Evolutionary conservation across 169 alveolate species (phyloP), one percentile per base, ranked within the genome.

Genomic region (Plasmodium billcollinsi): DNA sequence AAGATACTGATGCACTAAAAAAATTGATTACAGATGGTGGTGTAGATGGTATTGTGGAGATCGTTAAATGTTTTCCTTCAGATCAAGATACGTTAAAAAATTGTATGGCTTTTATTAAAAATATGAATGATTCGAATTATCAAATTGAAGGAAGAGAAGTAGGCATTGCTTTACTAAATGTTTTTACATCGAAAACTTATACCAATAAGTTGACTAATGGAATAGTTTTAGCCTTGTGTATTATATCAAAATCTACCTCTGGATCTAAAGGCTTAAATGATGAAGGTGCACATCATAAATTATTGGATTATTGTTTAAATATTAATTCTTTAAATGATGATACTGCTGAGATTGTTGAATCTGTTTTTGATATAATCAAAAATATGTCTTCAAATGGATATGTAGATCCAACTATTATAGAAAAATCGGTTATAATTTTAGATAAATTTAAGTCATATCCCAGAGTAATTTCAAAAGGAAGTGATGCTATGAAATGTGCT

Each of bases 401-500:
- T 33, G 88, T 86, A 6, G 88, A 54, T 72, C 76, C 92, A 12
- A 86, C 86, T 20, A 59, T 86, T 26, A 86, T 86, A 62, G 92
- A 86, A 29, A 70, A 86, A 50, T 70, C 88, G 6, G 92, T 86
- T 50, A n/a, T 71, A 33, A 90, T 94, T 29, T 83, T 94, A n/a
- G 96, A 94, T 75, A 76, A 88, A 62, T 93, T 76, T 90, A 94
- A 91, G 73, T 73, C 95, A 12, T 93, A 93, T 54, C 93, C 93
- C 20, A 74, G 78, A 33, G 93, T 91, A 21, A 72, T 96, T 69
- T 91, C 94, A 69, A 94, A 94, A 56, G 98, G 98, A 20, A 96
- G 97, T 80, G 97, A 97, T 20, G 95, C 97, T 62, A 90, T 97
- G 65, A 96, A 97, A 65, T 90, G 96, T 69, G 93, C 97, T 69